phyloP scores from a whole-genome alignment of 768 basidiomycete species.

The Gymnopilus dilepis region DNA sequence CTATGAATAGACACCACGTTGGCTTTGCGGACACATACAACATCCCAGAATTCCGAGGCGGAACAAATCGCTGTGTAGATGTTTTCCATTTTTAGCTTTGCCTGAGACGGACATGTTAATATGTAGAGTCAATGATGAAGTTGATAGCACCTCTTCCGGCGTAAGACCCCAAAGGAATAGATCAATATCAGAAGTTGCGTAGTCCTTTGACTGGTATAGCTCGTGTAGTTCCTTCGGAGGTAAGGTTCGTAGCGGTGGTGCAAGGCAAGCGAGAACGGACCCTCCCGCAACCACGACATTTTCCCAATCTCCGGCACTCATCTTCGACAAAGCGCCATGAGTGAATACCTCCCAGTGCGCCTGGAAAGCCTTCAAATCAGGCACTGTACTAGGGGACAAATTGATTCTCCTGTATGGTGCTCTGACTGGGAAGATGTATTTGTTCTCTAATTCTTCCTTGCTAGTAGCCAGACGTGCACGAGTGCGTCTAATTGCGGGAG shows the following conservation, averaged over 20 bases:
- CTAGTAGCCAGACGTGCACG: too few species aligned
- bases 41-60: conserved; percentile 60
- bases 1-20: conserved; percentile 66
- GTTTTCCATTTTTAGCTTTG: not conserved
- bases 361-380: not conserved
- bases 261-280: conserved; percentile 36
- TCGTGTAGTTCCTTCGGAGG: conserved; percentile 32
- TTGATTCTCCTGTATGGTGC: not conserved
- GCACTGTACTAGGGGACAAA: not conserved
- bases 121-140: not conserved
- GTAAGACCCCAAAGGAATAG: conserved; percentile 63
- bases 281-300: conserved; percentile 63
- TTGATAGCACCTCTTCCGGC: conserved; percentile 45
- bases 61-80: not conserved
- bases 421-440: not conserved
- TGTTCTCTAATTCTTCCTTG: too few species aligned
- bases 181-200: conserved; percentile 64
- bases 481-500: too few species aligned
- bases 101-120: not conserved
- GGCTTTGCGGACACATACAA: conserved; percentile 66
- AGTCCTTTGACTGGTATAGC: conserved; percentile 45
- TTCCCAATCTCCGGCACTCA: conserved; percentile 51
- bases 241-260: conserved; percentile 53
- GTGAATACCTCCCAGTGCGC: conserved; percentile 64
- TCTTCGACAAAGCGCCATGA: conserved; percentile 60